Base-by-base conservation (phyloP, 2,329 filamentous ascomycete genomes). In the Exophiala spinifera region DNA sequence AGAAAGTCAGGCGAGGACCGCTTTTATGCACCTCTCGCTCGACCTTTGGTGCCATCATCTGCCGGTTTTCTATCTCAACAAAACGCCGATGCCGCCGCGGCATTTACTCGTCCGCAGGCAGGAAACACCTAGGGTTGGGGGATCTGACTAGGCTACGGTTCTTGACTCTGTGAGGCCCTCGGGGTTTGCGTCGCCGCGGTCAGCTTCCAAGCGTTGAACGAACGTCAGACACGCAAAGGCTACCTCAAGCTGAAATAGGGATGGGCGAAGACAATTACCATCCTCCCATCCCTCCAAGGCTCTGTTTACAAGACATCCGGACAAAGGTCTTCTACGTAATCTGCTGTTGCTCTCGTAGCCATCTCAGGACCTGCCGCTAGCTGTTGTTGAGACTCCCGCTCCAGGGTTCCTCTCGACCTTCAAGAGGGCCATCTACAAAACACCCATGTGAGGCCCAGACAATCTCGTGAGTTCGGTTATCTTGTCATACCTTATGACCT, bases 311-410 rank as follows among this genome's bases (percentile, higher is more conserved):
- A 51, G 40, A 46, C 49, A 25, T 40, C n/a, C 39, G 49, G 17
- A 51, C 40, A 40, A 25, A 17, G 31, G 36, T 28, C 37, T 36
- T 36, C 49, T 37, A 21, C 36, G 21, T 34, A 51, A 51, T 14
- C 49, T 34, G 49, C 49, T 51, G 49, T 51, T 25, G 40, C 40
- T 51, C 19, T 51, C 49, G 37, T 51, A 40, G 49, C 46, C 49
- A 40, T 46, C 49, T 51, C 39, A 19, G 31, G 40, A 51, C 28
- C 39, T 40, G 43, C 49, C 49, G 25, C 49, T 40, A 33, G 40
- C 49, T 28, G n/a, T 51, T 14, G 25, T 39, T 40, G 43, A 44
- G 40, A 51, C 28, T 28, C 21, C 40, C 25, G 17, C 49, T 20
- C 39, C 49, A 45, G 39, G 42, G 21, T 51, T 34, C n/a, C 49